Base-by-base conservation (phyloP, 129 eudicot genomes). In the Centaurea solstitialis region DNA sequence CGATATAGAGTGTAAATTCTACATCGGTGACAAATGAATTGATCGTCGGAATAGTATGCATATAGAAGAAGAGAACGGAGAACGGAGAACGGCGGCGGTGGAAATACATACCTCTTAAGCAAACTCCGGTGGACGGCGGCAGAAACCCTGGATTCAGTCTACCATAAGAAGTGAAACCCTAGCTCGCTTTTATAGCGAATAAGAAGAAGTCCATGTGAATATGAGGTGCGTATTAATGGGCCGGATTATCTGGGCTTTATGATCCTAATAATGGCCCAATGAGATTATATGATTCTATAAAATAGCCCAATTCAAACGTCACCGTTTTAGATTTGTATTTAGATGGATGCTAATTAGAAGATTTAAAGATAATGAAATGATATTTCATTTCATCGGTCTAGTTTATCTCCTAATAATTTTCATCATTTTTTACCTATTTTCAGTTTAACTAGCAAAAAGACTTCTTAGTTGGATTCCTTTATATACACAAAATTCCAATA, bases 71-170 rank as follows among this genome's bases (percentile, higher is more conserved):
- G n/a, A n/a, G n/a, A 37, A 62, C 12, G 11, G 1, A 6, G 41
- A 76, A 15, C 3, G 12, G n/a, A 15, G 2, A n/a, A 22, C 50
- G 20, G 28, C 61, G 68, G 30, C 18, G 0, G 62, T 41, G 12
- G 37, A n/a, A 28, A 13, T 26, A 33, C 57, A 21, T 78, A 78
- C 81, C 81, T 68, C 3, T 23, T 6, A 15, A 15, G 68, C 23
- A n/a, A 28, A 74, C 13, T 50, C 59, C 35, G 68, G 35, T 11
- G 82, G 24, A 28, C 67, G 77, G 77, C 83, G 76, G 77, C 26
- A 79, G 76, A 79, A 70, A 79, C 83, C 76, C 76, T 79, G 35
- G 83, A 12, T 35, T 9, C 8, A 79, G 70, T 30, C 57, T 67
- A 69, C 11, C 22, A 22, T 3, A 69, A 57, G 37, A 70, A 21